Conservation (phyloP, 169 alveolate species). For the Toxoplasma gondii region DNA sequence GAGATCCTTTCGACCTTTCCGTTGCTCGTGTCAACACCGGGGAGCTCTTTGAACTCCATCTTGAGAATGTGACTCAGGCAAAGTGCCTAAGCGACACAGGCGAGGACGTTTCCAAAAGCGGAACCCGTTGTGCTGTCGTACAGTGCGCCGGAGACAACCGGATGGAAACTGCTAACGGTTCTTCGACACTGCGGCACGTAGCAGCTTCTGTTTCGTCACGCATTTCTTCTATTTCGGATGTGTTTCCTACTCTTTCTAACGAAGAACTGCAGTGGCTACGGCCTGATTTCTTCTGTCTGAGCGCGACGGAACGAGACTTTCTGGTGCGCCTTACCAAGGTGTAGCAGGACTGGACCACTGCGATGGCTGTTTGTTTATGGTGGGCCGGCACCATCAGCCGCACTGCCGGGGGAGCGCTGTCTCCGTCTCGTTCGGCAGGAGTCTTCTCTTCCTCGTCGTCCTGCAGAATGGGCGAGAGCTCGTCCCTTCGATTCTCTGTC, state of each 20-base stretch:
- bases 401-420: neutral
- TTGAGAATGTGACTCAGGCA: neutral
- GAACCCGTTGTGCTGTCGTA: no score
- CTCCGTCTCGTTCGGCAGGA: neutral
- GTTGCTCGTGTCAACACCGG: neutral
- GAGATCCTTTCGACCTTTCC: neutral
- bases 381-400: neutral
- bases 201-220: no score
- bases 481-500: neutral
- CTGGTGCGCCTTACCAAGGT: neutral
- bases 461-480: neutral
- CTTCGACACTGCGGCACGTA: no score
- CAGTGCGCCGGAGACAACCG: no score
- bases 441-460: neutral
- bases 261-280: no score
- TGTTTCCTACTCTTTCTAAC: no score
- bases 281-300: neutral
- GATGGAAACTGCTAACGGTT: no score
- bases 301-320: neutral
- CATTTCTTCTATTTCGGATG: no score
- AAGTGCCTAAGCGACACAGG: neutral
- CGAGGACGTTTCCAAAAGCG: no score
- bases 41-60: constrained; percentile 33
- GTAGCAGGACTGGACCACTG: constrained; percentile 3
- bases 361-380: neutral